Base-by-base conservation (phyloP, 2,329 filamentous ascomycete genomes). In the Colletotrichum sp. region DNA sequence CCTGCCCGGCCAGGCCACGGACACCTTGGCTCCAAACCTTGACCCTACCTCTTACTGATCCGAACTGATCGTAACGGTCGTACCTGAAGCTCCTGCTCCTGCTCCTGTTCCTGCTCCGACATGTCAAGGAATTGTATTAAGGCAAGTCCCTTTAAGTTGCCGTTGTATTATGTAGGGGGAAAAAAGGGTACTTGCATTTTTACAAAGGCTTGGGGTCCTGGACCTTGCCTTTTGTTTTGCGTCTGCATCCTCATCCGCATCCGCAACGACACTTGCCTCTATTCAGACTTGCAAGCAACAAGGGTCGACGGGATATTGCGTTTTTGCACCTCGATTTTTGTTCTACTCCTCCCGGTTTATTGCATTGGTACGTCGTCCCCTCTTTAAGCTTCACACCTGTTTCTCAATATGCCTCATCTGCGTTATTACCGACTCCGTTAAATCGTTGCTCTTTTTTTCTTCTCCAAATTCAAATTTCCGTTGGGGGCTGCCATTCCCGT, bases 271-370 rank as follows among this genome's bases (percentile, higher is more conserved):
- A 73, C 70, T 69, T 75, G 73, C 58, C 64, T 72, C 69, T 60
- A 69, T 75, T 75, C 70, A 75, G 73, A 75, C 70, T 73, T 73
- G 56, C 73, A 75, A 73, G 73, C 70, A 75, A 73, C 73, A 75
- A 73, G 73, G 73, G 64, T 73, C 65, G 70, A 52, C 39, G 18
- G 18, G 43, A 75, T 58, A 68, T 69, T 75, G 32, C 58, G 39
- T 61, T 69, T 69, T 55, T 52, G 34, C 16, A 22, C 32, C 52
- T 68, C 30, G 66, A 43, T 55, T 64, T 70, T 61, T 61, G 27
- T n/a, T 28, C 58, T 43, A 66, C 43, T 48, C 58, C 58, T 65
- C 64, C 34, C 22, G 30, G 43, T 58, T 65, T 52, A 39, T 73
- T 36, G 48, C 43, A 48, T 55, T 30, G 18, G 27, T 55, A 64